phyloP scores from a whole-genome alignment of 2,329 filamentous ascomycete species.

The Botrytis fragariae region DNA sequence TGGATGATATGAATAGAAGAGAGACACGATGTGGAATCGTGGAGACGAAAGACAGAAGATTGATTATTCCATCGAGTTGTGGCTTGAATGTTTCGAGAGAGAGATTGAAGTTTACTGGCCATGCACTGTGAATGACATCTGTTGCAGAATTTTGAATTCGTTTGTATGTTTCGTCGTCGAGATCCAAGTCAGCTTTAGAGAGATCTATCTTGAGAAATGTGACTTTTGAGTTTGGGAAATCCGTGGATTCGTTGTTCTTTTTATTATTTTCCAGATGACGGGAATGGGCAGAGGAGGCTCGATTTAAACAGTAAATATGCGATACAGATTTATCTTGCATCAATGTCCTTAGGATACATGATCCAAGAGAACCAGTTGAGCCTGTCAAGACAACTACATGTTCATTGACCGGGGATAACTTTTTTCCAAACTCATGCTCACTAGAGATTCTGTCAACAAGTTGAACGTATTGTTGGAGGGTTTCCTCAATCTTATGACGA shows the following conservation, averaged over 20 bases:
- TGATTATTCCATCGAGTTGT: slow-evolving; percentile 41
- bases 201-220: slow-evolving; percentile 51
- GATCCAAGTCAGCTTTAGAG: slow-evolving; percentile 46
- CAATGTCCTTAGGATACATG: slow-evolving; percentile 45
- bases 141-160: slow-evolving; percentile 24
- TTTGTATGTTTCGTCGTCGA: slow-evolving; percentile 34
- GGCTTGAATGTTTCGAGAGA: slow-evolving; percentile 38
- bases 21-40: slow-evolving; percentile 1
- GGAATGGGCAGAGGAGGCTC: slow-evolving; percentile 28
- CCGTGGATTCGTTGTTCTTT: background rate
- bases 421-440: background rate
- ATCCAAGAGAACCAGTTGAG: slow-evolving; percentile 49
- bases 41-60: slow-evolving; percentile 37
- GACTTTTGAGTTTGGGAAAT: slow-evolving; percentile 36
- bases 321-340: slow-evolving; percentile 37
- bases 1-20: slow-evolving; percentile 36
- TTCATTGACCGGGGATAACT: background rate
- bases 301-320: slow-evolving; percentile 50
- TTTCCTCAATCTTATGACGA: background rate
- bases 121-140: slow-evolving; percentile 33
- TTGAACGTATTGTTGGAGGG: slow-evolving; percentile 2
- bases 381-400: slow-evolving; percentile 44
- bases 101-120: slow-evolving; percentile 43
- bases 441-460: background rate
- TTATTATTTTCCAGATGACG: slow-evolving; percentile 24